Evolutionary conservation across 148 eudicot species (phyloP).

Genomic region (Rhododendron williamsianum): DNA sequence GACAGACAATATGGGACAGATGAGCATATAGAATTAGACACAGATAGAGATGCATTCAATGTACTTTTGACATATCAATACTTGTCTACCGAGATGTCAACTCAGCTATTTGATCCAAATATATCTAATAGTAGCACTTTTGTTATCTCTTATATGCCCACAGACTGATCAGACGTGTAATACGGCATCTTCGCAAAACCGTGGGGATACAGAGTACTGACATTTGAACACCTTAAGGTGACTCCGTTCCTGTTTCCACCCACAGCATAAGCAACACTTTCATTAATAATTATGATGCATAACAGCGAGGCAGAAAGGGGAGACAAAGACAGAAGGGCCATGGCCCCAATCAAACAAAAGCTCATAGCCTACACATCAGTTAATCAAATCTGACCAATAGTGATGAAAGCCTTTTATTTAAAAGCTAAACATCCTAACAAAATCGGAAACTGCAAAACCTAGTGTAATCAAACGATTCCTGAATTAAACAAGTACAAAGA

Average conservation of each 20-base stretch:
- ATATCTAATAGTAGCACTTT: background rate
- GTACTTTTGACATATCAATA: background rate
- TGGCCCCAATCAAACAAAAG: background rate
- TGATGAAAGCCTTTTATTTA: background rate
- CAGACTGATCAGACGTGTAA: background rate
- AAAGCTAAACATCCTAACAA: background rate
- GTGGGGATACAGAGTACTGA: background rate
- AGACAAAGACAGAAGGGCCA: background rate
- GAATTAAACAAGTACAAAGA: background rate
- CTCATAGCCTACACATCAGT: background rate
- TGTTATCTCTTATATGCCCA: background rate
- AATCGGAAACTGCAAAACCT: background rate
- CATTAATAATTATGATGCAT: background rate
- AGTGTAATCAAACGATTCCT: background rate
- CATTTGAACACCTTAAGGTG: background rate
- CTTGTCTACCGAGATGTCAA: background rate
- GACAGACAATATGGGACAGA: background rate
- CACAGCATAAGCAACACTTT: background rate
- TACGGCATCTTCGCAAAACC: background rate
- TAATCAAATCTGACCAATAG: background rate
- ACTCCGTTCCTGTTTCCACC: background rate
- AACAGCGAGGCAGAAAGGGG: background rate
- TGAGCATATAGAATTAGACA: background rate
- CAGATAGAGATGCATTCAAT: background rate
- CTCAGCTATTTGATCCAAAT: background rate